Evolutionary conservation across 2,329 filamentous ascomycete genomes (phyloP).

Genomic region (Phialemonium atrogriseum): DNA sequence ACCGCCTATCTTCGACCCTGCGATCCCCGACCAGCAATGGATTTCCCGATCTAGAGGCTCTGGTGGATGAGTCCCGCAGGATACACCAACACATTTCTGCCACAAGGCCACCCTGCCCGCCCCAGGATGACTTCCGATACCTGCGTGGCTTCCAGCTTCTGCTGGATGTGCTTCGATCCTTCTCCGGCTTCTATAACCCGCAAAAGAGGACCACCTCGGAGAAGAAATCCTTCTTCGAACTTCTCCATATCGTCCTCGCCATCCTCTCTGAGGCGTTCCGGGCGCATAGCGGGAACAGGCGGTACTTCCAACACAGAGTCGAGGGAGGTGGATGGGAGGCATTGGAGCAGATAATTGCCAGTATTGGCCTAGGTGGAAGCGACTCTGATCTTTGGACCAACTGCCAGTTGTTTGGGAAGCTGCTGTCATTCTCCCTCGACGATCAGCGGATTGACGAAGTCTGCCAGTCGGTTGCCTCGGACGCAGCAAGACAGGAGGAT

Average conservation of each 20-base stretch:
- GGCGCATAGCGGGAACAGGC: slow-evolving; percentile 75
- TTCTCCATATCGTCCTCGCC: slow-evolving; percentile 64
- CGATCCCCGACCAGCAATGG: slow-evolving; percentile 23
- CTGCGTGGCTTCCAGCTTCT: slow-evolving; percentile 70
- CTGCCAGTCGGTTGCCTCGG: slow-evolving; percentile 43
- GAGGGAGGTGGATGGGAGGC: slow-evolving; percentile 71
- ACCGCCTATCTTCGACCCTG: slow-evolving; percentile 30
- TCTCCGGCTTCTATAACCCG: slow-evolving; percentile 71
- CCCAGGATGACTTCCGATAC: slow-evolving; percentile 77
- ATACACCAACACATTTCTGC: slow-evolving; percentile 56
- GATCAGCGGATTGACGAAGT: slow-evolving; percentile 66
- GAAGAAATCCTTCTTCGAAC: slow-evolving; percentile 55
- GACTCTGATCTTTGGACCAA: slow-evolving; percentile 61
- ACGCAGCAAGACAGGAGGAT: slow-evolving; percentile 1
- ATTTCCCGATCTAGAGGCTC: slow-evolving; percentile 38
- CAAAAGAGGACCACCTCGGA: slow-evolving; percentile 51
- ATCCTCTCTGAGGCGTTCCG: slow-evolving; percentile 69
- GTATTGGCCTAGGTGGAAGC: slow-evolving; percentile 55
- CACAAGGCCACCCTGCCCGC: slow-evolving; percentile 33
- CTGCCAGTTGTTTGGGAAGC: slow-evolving; percentile 70
- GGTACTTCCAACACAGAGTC: slow-evolving; percentile 74
- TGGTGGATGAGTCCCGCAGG: slow-evolving; percentile 51
- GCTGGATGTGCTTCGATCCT: slow-evolving; percentile 58
- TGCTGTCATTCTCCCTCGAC: slow-evolving; percentile 73
- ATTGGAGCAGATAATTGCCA: slow-evolving; percentile 63